phyloP scores from a whole-genome alignment of 192 early-diverging fungal genomes.

The Coemansia sp. region DNA sequence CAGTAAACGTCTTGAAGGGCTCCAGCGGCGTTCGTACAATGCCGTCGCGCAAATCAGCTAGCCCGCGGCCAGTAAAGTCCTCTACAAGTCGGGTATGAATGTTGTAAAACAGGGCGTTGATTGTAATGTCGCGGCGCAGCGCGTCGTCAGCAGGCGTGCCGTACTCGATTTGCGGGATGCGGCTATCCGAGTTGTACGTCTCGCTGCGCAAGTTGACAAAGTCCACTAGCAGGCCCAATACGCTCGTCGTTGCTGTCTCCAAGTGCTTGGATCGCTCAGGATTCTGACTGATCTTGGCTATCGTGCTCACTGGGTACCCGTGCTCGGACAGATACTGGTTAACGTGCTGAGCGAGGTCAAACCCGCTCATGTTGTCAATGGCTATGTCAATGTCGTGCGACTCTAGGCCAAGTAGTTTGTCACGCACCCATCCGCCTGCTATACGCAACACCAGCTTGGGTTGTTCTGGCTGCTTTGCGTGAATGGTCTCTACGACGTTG shows the following conservation, averaged over 20 bases:
- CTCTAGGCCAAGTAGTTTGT: conserved; percentile 90
- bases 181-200: conserved; percentile 75
- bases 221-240: conserved; percentile 80
- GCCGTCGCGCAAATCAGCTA: conserved; percentile 70
- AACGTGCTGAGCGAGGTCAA: conserved; percentile 76
- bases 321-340: conserved; percentile 66
- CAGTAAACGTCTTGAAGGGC: conserved; percentile 84
- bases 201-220: conserved; percentile 97
- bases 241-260: conserved; percentile 89
- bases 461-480: conserved; percentile 45
- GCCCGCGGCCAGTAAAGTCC: conserved; percentile 80
- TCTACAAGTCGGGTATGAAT: conserved; percentile 80
- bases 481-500: conserved; percentile 59
- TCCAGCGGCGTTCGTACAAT: conserved; percentile 89
- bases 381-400: conserved; percentile 95
- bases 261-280: conserved; percentile 97
- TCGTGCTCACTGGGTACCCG: conserved; percentile 24
- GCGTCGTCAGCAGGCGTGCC: conserved; percentile 94
- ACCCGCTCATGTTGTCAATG: conserved; percentile 90
- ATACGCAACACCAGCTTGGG: conserved; percentile 74
- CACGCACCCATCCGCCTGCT: conserved; percentile 98
- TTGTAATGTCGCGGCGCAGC: conserved; percentile 91
- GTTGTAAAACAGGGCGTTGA: conserved; percentile 98
- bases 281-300: conserved; percentile 88
- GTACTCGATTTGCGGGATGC: conserved; percentile 79